Evolutionary conservation across 176 grass and related monocot species (phyloP).

Genomic region (Poa pratensis): DNA sequence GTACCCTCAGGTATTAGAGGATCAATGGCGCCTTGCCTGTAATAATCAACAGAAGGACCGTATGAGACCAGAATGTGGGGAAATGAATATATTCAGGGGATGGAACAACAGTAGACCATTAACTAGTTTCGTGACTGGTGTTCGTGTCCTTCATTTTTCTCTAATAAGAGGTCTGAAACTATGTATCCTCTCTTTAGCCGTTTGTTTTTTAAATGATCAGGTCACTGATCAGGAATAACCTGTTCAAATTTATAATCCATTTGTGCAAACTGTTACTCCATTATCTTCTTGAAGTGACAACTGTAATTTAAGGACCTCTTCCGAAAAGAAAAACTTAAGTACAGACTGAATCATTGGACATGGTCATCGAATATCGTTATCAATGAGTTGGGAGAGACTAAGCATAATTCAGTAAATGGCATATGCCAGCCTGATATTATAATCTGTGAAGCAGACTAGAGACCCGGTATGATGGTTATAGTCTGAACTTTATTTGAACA

Average conservation of each 20-base stretch:
- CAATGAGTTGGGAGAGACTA: background rate
- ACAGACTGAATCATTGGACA: background rate
- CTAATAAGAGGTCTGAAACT: background rate
- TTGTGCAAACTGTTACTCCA: background rate
- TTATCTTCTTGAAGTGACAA: background rate
- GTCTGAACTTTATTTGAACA: background rate
- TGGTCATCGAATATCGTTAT: slow-evolving; percentile 3
- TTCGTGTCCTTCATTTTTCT: background rate
- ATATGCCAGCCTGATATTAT: background rate
- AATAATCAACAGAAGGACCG: background rate
- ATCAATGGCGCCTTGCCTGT: background rate
- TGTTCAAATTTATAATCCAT: background rate
- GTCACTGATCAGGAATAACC: background rate
- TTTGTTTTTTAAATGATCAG: background rate
- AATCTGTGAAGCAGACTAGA: background rate
- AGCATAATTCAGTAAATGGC: background rate
- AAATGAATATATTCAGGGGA: background rate
- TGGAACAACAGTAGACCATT: background rate
- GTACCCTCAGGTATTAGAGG: background rate
- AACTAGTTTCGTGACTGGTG: background rate
- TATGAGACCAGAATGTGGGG: background rate
- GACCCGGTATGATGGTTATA: background rate
- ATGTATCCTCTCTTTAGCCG: no score
- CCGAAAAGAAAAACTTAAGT: no score
- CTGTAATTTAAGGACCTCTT: background rate